A percentile compares a stretch with the other conserved stretches of the same genome.
phyloP scores from a whole-genome alignment of 2,329 filamentous ascomycete species.

The Boeremia exigua region DNA sequence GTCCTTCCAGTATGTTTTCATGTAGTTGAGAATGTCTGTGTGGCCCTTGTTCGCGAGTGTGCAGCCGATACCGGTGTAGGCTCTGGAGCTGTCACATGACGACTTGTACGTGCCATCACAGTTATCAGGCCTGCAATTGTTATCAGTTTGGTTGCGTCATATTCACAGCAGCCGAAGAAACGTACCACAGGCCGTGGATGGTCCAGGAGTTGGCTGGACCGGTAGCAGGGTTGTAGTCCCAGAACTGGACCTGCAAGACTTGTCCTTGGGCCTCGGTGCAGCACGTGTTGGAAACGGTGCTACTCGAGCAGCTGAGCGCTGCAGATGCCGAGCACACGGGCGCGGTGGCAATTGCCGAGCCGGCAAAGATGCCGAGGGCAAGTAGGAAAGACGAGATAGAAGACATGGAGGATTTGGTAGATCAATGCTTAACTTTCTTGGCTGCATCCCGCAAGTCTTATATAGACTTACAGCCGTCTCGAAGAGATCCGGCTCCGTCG shows the following conservation, averaged over 20 bases:
- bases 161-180: too few species aligned
- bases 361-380: slow-evolving; percentile 1
- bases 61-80: slow-evolving; percentile 6
- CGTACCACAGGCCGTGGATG: slow-evolving; percentile 7
- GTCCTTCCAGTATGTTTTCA: slow-evolving; percentile 8
- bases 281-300: slow-evolving; percentile 1
- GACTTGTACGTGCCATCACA: slow-evolving; percentile 6
- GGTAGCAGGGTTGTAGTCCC: slow-evolving; percentile 9
- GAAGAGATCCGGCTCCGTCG: not conserved
- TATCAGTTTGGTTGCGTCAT: not conserved
- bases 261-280: slow-evolving; percentile 7
- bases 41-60: not conserved
- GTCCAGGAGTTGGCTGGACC: slow-evolving; percentile 8
- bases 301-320: slow-evolving; percentile 4
- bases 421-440: slow-evolving; percentile 3
- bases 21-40: slow-evolving; percentile 1
- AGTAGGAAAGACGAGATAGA: not conserved
- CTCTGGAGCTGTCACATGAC: slow-evolving; percentile 3
- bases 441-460: not conserved
- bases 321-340: slow-evolving; percentile 5
- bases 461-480: not conserved
- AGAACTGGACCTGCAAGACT: slow-evolving; percentile 7
- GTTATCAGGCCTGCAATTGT: slow-evolving; percentile 1
- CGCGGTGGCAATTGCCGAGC: not conserved
- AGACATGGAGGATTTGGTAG: not conserved